Percentiles rank a stretch among this genome's conserved stretches.
phyloP scores from a whole-genome alignment of 768 basidiomycete species.

The Holtermanniella nyarrowii region DNA sequence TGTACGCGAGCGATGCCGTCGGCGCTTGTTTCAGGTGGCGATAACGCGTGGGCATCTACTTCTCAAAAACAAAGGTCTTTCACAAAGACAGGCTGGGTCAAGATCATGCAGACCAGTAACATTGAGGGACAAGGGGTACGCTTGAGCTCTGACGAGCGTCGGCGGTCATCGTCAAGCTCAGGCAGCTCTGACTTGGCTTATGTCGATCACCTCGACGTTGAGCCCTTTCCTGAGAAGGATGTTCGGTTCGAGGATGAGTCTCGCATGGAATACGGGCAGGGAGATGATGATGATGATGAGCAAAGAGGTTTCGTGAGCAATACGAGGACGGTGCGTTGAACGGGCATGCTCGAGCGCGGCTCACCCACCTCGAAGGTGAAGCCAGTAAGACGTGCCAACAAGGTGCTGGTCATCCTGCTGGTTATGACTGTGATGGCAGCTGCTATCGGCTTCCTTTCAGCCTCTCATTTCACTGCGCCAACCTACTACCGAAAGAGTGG shows the following conservation, averaged over 20 bases:
- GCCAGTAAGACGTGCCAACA: slow-evolving; percentile 27
- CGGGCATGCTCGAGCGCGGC: background rate
- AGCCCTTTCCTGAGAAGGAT: slow-evolving; percentile 30
- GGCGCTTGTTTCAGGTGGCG: too few relatives aligned
- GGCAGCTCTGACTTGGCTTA: slow-evolving; percentile 28
- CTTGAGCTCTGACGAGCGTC: too few relatives aligned
- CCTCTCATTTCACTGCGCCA: slow-evolving; percentile 54
- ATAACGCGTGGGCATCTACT: too few relatives aligned
- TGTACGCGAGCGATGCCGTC: too few relatives aligned
- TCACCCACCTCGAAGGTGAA: background rate
- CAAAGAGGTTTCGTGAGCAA: slow-evolving; percentile 21
- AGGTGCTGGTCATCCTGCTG: slow-evolving; percentile 54
- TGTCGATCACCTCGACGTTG: slow-evolving; percentile 25
- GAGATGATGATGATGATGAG: slow-evolving; percentile 15
- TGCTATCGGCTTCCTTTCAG: slow-evolving; percentile 68
- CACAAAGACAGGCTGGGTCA: too few relatives aligned
- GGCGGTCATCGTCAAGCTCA: slow-evolving; percentile 10
- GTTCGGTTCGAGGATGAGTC: slow-evolving; percentile 32
- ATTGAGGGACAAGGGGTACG: too few relatives aligned
- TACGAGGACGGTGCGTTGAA: slow-evolving; percentile 22
- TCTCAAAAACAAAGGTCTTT: too few relatives aligned
- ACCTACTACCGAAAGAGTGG: slow-evolving; percentile 46
- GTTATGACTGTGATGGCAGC: slow-evolving; percentile 55
- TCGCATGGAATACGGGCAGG: slow-evolving; percentile 15
- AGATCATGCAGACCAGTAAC: too few relatives aligned